phyloP scores from a whole-genome alignment of 2,329 filamentous ascomycete species.

The Aspergillus sp. region DNA sequence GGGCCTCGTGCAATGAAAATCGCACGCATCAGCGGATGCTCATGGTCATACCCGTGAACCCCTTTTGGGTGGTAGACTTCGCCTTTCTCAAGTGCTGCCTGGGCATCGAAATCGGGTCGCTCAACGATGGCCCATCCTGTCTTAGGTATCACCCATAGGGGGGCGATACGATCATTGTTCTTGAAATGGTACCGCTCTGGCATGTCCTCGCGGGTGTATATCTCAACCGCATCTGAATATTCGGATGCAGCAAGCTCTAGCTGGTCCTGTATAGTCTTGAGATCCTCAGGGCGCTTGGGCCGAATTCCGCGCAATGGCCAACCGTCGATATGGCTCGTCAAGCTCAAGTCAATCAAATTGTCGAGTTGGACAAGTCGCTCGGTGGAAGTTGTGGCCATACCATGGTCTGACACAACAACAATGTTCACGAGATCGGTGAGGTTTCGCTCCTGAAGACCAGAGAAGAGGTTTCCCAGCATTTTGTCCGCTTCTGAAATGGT shows the following conservation, averaged over 20 bases:
- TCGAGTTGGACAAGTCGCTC: constrained; percentile 83
- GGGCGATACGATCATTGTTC: constrained; percentile 84
- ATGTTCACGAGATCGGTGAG: constrained; percentile 88
- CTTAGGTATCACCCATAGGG: constrained; percentile 90
- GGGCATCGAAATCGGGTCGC: constrained; percentile 73
- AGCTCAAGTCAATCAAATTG: constrained; percentile 73
- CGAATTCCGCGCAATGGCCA: constrained; percentile 92
- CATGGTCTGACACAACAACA: constrained; percentile 94
- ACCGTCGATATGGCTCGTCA: constrained; percentile 83
- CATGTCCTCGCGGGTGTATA: constrained; percentile 87
- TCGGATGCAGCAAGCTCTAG: constrained; percentile 57
- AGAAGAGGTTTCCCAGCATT: constrained; percentile 77
- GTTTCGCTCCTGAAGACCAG: constrained; percentile 76
- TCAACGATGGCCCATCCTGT: constrained; percentile 90
- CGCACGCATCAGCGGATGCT: constrained; percentile 91
- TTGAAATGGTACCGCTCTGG: constrained; percentile 89
- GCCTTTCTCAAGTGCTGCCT: constrained; percentile 63
- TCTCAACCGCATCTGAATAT: constrained; percentile 66
- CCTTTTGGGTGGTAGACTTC: constrained; percentile 76
- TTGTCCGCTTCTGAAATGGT: constrained; percentile 78
- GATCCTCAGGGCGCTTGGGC: constrained; percentile 67
- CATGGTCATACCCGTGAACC: constrained; percentile 91
- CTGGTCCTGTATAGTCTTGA: constrained; percentile 66
- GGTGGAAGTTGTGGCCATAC: constrained; percentile 91
- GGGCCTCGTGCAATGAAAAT: constrained; percentile 92